Percentiles rank a stretch among this genome's conserved stretches.
These are phyloP conservation scores for Phytophthora litchii DNA, from an alignment of 352 stramenopile species.

Conservation along the genomic window DNA sequence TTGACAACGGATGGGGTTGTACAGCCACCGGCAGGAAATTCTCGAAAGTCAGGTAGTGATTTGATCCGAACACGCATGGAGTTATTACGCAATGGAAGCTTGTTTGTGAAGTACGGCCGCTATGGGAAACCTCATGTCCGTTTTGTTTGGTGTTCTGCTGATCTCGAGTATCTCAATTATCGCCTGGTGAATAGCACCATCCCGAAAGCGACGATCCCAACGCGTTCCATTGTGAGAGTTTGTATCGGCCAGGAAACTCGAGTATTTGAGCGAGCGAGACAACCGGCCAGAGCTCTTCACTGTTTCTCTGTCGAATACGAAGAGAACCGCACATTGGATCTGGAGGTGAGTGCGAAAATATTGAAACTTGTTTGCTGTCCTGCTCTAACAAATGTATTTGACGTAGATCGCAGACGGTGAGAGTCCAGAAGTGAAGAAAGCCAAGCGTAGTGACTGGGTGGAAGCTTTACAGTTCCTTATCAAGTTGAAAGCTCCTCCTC, in stretches of 20 bases:
- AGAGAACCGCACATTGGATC: slow-evolving; percentile 71
- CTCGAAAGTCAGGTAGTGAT: slow-evolving; percentile 49
- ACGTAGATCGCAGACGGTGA: slow-evolving; percentile 69
- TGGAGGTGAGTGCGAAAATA: slow-evolving; percentile 50
- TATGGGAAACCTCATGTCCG: slow-evolving; percentile 77
- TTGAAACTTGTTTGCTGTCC: not conserved
- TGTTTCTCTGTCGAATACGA: slow-evolving; percentile 85
- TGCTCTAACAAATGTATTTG: not conserved
- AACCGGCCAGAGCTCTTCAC: slow-evolving; percentile 50
- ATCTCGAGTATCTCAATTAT: slow-evolving; percentile 81
- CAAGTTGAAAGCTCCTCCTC: slow-evolving; percentile 54
- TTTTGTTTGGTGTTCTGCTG: slow-evolving; percentile 80
- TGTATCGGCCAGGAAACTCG: slow-evolving; percentile 57
- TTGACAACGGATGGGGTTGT: slow-evolving; percentile 8
- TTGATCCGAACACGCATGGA: slow-evolving; percentile 73
- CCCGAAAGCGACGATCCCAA: slow-evolving; percentile 68
- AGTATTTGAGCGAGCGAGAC: slow-evolving; percentile 70
- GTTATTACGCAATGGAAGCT: slow-evolving; percentile 66
- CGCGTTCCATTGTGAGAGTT: slow-evolving; percentile 47
- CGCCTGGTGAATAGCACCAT: slow-evolving; percentile 52
- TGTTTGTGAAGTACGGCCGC: slow-evolving; percentile 84
- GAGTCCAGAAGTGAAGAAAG: slow-evolving; percentile 60
- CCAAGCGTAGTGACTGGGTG: slow-evolving; percentile 65
- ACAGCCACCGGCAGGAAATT: slow-evolving; percentile 5
- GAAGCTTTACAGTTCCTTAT: slow-evolving; percentile 79